A percentile compares a stretch with the other conserved stretches of the same genome.
Conservation (phyloP, 1,284 basidiomycete genomes). For the Ceratobasidium sp. region DNA sequence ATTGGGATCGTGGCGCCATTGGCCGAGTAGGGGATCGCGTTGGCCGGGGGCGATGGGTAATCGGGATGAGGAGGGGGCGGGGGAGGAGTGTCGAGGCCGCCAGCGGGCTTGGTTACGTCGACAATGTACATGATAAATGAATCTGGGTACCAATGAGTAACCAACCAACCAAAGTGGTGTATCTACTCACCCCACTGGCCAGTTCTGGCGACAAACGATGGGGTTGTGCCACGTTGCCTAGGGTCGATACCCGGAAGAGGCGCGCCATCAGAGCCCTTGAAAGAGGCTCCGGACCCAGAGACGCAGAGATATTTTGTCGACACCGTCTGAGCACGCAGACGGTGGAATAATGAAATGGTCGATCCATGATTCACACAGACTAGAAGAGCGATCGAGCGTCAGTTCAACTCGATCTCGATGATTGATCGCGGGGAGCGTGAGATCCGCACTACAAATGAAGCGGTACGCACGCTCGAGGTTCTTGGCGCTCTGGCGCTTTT, state of each 20-base stretch:
- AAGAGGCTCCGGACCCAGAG: conserved; percentile 86
- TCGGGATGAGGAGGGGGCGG: conserved; percentile 82
- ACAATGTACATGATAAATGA: conserved; percentile 97
- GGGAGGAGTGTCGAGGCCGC: conserved; percentile 77
- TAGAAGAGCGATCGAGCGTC: conserved; percentile 53
- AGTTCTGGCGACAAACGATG: conserved; percentile 85
- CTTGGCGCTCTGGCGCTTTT: conserved; percentile 94
- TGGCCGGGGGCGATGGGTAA: conserved; percentile 88
- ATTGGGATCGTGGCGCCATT: conserved; percentile 84
- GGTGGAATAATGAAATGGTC: conserved; percentile 94
- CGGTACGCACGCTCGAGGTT: conserved; percentile 84
- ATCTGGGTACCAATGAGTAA: conserved; percentile 66
- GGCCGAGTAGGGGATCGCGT: conserved; percentile 83
- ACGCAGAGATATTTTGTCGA: conserved; percentile 96
- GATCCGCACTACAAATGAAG: conserved; percentile 39
- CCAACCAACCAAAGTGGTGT: background rate
- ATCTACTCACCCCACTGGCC: conserved; percentile 75
- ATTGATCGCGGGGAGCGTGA: conserved; percentile 38
- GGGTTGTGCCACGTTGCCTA: conserved; percentile 74
- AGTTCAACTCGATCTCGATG: conserved; percentile 41
- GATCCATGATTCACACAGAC: conserved; percentile 96
- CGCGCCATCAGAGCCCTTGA: conserved; percentile 90
- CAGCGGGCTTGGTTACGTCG: conserved; percentile 82
- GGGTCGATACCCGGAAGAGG: conserved; percentile 83
- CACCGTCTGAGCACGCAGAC: conserved; percentile 91